Evolutionary conservation across 345 rosid species (phyloP).

Genomic region (Eucalyptus sp.): DNA sequence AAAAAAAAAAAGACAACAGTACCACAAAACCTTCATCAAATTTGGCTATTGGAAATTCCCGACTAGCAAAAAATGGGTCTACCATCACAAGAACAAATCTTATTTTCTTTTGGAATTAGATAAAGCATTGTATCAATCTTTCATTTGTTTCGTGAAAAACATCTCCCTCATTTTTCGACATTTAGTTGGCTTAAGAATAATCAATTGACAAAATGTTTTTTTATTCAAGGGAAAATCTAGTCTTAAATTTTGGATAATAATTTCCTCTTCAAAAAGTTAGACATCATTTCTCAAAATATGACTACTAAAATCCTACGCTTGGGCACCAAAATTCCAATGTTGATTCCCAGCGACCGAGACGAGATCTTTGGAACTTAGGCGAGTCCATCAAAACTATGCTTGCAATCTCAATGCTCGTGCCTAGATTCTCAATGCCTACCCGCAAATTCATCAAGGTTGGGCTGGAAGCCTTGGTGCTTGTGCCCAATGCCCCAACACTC

Average conservation of each 20-base stretch:
- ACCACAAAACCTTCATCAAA: not conserved
- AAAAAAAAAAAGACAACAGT: not conserved
- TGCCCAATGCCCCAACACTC: not conserved
- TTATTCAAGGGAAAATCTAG: too few relatives aligned
- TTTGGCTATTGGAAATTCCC: not conserved
- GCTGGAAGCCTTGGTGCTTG: not conserved
- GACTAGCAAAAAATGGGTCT: not conserved
- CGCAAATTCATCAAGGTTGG: not conserved
- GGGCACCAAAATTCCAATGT: not conserved
- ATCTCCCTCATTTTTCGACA: not conserved
- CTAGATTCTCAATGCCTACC: not conserved
- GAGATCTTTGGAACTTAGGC: not conserved
- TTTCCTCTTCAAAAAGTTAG: not conserved
- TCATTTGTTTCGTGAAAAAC: too few relatives aligned
- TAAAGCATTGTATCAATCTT: not conserved
- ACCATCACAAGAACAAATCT: not conserved
- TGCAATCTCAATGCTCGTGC: not conserved
- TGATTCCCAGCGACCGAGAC: not conserved
- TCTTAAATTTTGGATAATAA: too few relatives aligned
- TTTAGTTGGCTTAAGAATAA: too few relatives aligned
- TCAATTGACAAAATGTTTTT: not conserved
- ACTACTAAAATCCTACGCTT: not conserved
- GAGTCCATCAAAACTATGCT: not conserved
- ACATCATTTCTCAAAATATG: not conserved
- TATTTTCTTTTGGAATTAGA: not conserved